Evolutionary conservation across 78 protist species (phyloP).

Genomic region (Dictyostelium firmibasis): DNA sequence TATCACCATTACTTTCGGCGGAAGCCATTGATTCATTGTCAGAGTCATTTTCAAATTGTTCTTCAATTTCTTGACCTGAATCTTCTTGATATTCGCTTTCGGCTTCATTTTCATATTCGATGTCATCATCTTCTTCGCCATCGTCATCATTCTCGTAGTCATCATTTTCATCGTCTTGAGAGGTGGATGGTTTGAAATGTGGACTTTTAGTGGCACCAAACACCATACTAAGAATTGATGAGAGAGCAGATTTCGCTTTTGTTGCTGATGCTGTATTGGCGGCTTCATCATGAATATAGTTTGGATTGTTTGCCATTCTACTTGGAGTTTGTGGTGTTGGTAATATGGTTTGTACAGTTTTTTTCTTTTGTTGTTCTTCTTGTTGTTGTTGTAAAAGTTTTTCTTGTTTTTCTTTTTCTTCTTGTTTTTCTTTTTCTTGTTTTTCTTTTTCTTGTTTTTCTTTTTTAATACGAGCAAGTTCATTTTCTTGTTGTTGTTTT

Average conservation of each 20-base stretch:
- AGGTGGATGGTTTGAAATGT: neutral
- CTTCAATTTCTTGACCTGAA: neutral
- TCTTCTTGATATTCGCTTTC: neutral
- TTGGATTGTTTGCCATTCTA: neutral
- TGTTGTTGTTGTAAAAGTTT: neutral
- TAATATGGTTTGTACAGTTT: slow-evolving; percentile 3
- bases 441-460: neutral
- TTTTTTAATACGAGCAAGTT: neutral
- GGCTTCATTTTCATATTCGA: neutral
- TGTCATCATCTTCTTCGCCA: neutral
- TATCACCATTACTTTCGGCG: neutral
- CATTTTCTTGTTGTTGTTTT: neutral
- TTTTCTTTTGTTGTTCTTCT: neutral
- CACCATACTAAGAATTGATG: neutral
- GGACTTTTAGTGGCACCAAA: neutral
- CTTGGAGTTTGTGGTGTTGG: slow-evolving; percentile 14
- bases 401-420: neutral
- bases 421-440: neutral
- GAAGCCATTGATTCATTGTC: neutral
- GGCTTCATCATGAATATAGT: neutral
- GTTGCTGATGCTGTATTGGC: neutral
- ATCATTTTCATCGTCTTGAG: neutral
- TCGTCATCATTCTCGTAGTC: neutral
- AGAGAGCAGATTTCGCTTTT: neutral
- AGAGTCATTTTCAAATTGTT: neutral